Evolutionary conservation across 2,329 filamentous ascomycete species (phyloP).

Genomic region (Aureobasidium lini): DNA sequence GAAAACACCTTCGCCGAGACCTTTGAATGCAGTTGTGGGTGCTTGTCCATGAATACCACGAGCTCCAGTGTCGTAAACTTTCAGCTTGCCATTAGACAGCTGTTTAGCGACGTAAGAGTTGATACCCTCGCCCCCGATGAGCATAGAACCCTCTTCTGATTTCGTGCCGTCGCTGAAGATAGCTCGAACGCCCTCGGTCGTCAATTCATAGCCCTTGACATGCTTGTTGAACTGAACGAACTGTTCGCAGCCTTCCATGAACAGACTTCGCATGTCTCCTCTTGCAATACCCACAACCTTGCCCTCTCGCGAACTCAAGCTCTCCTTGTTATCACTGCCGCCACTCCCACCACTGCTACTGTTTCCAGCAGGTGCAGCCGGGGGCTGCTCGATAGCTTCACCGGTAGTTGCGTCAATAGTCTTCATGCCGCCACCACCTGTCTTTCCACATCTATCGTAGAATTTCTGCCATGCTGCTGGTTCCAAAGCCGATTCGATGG

Average conservation of each 20-base stretch:
- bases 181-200: conserved; percentile 46
- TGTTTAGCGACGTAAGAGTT: conserved; percentile 54
- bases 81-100: conserved; percentile 49
- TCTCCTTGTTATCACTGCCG: conserved; percentile 16
- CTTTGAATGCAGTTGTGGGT: conserved; percentile 53
- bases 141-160: conserved; percentile 51
- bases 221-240: conserved; percentile 49
- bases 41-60: conserved; percentile 60
- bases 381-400: conserved; percentile 27
- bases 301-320: conserved; percentile 45
- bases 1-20: conserved; percentile 57
- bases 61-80: conserved; percentile 57
- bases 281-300: conserved; percentile 56
- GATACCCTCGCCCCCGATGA: conserved; percentile 57
- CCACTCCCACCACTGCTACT: conserved; percentile 13
- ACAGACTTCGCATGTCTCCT: conserved; percentile 55
- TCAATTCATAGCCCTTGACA: conserved; percentile 53
- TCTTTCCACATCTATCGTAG: conserved; percentile 54
- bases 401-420: conserved; percentile 49
- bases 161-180: conserved; percentile 54
- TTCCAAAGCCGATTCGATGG: conserved; percentile 51
- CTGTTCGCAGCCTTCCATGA: conserved; percentile 50
- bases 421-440: conserved; percentile 47
- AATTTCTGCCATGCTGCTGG: conserved; percentile 43
- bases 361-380: conserved; percentile 14